Percentiles rank a stretch among this genome's conserved stretches.
These are phyloP conservation scores for Dichotomocladium elegans DNA, from an alignment of 371 early-diverging fungal species.

Conservation along the genomic window DNA sequence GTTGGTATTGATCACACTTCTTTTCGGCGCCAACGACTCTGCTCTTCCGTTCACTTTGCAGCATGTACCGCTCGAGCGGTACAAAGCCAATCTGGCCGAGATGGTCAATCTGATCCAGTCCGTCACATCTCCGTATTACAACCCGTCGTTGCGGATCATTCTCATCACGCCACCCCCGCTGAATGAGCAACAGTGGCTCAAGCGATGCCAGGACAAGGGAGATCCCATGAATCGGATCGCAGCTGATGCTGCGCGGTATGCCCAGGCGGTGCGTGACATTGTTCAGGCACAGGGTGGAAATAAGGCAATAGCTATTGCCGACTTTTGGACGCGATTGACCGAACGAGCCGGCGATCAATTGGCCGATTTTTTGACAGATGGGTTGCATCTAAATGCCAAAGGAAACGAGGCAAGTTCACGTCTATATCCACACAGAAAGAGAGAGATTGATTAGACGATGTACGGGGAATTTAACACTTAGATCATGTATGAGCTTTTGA, in stretches of 20 bases:
- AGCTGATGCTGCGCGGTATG: conserved; percentile 48
- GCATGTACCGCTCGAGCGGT: conserved; percentile 65
- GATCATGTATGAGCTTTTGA: conserved; percentile 25
- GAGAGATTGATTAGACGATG: too few relatives aligned
- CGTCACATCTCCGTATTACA: conserved; percentile 48
- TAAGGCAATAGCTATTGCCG: conserved; percentile 36
- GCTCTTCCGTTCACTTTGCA: conserved; percentile 46
- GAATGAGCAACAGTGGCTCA: conserved; percentile 54
- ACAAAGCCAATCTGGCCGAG: conserved; percentile 47
- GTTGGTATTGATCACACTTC: conserved; percentile 65
- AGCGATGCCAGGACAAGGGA: conserved; percentile 16
- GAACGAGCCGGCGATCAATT: conserved; percentile 12
- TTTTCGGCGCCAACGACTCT: conserved; percentile 87
- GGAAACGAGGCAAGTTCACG: conserved; percentile 49
- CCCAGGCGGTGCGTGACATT: conserved; percentile 50
- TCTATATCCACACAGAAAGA: not conserved
- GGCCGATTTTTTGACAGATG: conserved; percentile 52
- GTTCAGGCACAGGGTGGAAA: conserved; percentile 28
- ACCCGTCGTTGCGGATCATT: conserved; percentile 57
- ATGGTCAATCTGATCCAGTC: conserved; percentile 52
- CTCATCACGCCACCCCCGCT: conserved; percentile 78
- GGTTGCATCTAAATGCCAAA: conserved; percentile 57
- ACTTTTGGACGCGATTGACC: conserved; percentile 60
- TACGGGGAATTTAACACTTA: conserved; percentile 1
- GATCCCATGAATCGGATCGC: conserved; percentile 42